Evolutionary conservation across 1,139 yeast genomes (phyloP), one percentile per base, ranked within the genome.

Genomic region (Blastobotrys proliferans): DNA sequence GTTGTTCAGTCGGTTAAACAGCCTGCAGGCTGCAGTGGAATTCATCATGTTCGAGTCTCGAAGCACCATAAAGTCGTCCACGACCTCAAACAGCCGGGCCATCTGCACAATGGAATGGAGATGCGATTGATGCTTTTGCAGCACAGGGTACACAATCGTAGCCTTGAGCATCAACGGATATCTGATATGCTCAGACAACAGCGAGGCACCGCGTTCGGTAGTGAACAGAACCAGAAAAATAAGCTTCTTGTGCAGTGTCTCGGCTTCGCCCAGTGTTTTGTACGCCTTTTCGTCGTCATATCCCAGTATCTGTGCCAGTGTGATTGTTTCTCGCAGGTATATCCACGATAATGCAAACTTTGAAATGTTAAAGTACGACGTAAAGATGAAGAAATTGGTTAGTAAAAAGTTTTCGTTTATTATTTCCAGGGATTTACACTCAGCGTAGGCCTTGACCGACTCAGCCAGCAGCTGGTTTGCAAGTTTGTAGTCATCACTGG

Each of bases 141-240:
- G n/a, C n/a, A n/a, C n/a, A n/a, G n/a, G n/a, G n/a, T n/a, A n/a
- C n/a, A n/a, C n/a, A n/a, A n/a, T n/a, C n/a, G n/a, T n/a, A n/a
- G n/a, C n/a, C n/a, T n/a, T n/a, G n/a, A n/a, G n/a, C 21, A 32
- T 35, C 30, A 45, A 26, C 4, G 53, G 52, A 33, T 33, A 16
- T 3, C 27, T n/a, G n/a, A n/a, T n/a, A n/a, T n/a, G n/a, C n/a
- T n/a, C 27, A 4, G 47, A 39, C n/a, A 43, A 44, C 21, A 50
- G 35, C 10, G 43, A 34, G 11, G 38, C 47, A 4, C 53, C 53
- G 6, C 53, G 36, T 28, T 50, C 53, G 6, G 53, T 46, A 16
- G 41, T 38, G 19, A 27, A 41, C n/a, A 50, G 34, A 6, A 40
- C 37, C 33, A 43, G 47, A 32, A 35, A 50, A n/a, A 50, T 32